Evolutionary conservation across 345 rosid species (phyloP), one percentile per base, ranked within the genome.

Genomic region (Boechera stricta): DNA sequence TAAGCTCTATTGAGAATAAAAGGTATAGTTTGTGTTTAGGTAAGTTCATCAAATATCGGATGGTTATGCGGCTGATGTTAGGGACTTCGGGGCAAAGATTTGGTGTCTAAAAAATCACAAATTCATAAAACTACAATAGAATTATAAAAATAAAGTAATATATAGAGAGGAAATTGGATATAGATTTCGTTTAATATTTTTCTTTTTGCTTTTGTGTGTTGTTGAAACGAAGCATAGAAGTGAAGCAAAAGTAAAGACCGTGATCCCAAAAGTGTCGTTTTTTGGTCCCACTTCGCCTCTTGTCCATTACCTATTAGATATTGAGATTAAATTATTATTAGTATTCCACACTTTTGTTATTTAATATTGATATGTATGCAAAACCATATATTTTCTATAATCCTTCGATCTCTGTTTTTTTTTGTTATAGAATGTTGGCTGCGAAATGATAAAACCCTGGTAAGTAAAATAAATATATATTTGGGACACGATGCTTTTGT

Each of bases 231-330:
- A 83, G 89, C 77, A 83, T 73, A 83, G 91, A 87, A 91, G 97
- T 93, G 89, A 93, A 93, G 96, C 96, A 85, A 87, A 91, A 87
- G 96, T 83, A 77, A 87, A 82, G 47, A 53, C 87, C 89, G 90
- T 84, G 80, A 89, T 85, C 82, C 91, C 45, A 73, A 79, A 78
- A 80, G 83, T 87, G 87, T 87, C 87, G 83, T 31, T 86, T 21
- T 79, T 52, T 69, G 84, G 77, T 87, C 91, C 88, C 83, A 84
- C 90, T 63, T 63, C n/a, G 74, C 82, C 70, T 73, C 78, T 67
- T 79, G 74, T 79, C 82, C 69, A 67, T 53, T 53, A 33, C 69
- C 66, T 61, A 78, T 78, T 73, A 73, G 71, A 60, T 79, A 53
- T 15, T 26, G 66, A 60, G 28, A 61, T 55, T 73, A 67, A 60